A percentile compares a stretch with the other conserved stretches of the same genome.
Conservation (phyloP, 108 stramenopile species). For the Conticribra weissflogii region DNA sequence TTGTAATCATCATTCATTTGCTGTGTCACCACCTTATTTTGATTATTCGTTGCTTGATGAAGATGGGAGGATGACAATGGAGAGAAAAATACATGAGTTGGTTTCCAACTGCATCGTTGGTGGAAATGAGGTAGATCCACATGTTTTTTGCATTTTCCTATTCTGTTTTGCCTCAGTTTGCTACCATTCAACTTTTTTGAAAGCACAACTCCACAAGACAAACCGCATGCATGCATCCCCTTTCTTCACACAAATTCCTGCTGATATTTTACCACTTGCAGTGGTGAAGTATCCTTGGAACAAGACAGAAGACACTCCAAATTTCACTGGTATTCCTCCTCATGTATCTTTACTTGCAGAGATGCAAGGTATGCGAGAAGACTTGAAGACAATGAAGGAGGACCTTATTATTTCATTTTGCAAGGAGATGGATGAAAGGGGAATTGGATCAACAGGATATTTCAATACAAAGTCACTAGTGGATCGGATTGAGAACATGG, state of each 20-base stretch:
- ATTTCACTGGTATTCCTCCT: constrained; percentile 29
- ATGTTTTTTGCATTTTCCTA: not conserved
- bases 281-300: constrained; percentile 15
- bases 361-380: constrained; percentile 4
- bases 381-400: not conserved
- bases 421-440: constrained; percentile 6
- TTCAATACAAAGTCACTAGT: constrained; percentile 4
- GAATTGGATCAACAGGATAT: constrained; percentile 5
- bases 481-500: no score
- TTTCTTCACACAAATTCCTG: constrained; percentile 16
- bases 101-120: not conserved
- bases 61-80: not conserved
- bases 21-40: constrained; percentile 14
- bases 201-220: not conserved
- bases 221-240: constrained; percentile 2
- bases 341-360: constrained; percentile 16
- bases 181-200: constrained; percentile 10
- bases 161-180: constrained; percentile 14
- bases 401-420: constrained; percentile 1
- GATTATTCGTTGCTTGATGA: not conserved
- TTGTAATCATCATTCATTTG: constrained; percentile 3
- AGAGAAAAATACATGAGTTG: not conserved
- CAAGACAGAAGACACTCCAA: constrained; percentile 12
- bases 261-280: not conserved
- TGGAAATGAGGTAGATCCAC: not conserved